Base-by-base conservation (phyloP, 2,329 filamentous ascomycete genomes). In the Elsinoe ampelina region DNA sequence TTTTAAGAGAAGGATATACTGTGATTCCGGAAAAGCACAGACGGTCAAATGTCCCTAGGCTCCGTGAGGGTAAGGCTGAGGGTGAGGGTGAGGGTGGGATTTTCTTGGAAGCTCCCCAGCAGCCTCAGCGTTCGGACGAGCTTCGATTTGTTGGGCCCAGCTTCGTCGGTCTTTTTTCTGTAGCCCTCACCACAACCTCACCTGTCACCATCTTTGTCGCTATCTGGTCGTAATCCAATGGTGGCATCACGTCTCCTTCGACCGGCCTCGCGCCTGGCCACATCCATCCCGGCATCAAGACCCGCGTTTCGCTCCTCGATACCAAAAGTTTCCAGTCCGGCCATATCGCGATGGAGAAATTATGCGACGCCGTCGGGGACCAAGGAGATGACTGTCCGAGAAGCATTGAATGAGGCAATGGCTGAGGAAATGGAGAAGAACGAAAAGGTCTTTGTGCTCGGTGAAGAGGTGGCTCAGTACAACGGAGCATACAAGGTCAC, bases 401-500 rank as follows among this genome's bases (percentile, higher is more conserved):
- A 98, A 72, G 93, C 93, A 59, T 80, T 98, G 70, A 98, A 98
- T 73, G 92, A 98, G 80, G 93, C 93, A 60, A 85, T 98, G 70
- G 90, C 90, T 48, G 93, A 98, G 79, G 93, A 98, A 81, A 84
- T 98, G 74, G 91, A 96, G 80, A 72, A 75, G 70, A 95, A 98
- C 75, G 80, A 86, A 62, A 97, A 96, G 80, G 91, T 96, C 66
- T 98, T 96, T 74, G 78, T 98, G 65, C 75, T 98, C 58, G 93
- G 93, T 68, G 93, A 98, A 80, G 93, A 98, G 79, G 93, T 98
- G 70, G 93, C 93, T 68, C 93, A 98, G 77, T 98, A 98, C 80
- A 98, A 98, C 75, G 93, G 93, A 80, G 92, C 92, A 71, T 98
- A 98, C 84, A 98, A 98, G 79, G 92, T 98, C 71, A 98, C 93